Evolutionary conservation across 2,329 filamentous ascomycete genomes (phyloP).

Genomic region (Arthrocladium fulminans): DNA sequence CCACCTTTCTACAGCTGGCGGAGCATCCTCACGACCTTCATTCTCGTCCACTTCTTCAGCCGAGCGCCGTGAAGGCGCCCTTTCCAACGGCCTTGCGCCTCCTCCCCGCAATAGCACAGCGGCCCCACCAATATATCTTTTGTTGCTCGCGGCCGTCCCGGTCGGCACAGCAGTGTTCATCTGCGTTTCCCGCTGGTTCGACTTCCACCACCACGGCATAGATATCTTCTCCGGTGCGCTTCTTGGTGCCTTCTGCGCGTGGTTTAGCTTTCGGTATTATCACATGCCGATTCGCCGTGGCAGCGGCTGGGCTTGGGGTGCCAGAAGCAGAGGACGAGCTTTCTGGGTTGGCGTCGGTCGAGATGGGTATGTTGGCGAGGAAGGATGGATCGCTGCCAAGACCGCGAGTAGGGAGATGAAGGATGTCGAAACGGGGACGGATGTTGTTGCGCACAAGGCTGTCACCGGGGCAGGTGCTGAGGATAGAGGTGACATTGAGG

Average conservation of each 20-base stretch:
- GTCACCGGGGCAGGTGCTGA: not conserved
- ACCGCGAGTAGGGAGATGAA: not conserved
- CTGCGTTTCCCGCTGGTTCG: constrained; percentile 73
- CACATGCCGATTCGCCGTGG: constrained; percentile 71
- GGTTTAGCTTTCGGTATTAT: constrained; percentile 75
- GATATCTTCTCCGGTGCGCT: constrained; percentile 79
- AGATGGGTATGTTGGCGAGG: constrained; percentile 38
- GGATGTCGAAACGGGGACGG: not conserved
- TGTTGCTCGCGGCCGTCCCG: constrained; percentile 59
- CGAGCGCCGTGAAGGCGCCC: not conserved
- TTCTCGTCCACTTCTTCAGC: not conserved
- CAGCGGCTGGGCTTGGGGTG: constrained; percentile 83
- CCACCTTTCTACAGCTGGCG: constrained; percentile 14
- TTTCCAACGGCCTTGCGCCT: not conserved
- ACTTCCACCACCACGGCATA: constrained; percentile 86
- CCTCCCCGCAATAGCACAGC: constrained; percentile 64
- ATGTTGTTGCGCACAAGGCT: not conserved
- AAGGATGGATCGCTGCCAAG: constrained; percentile 32
- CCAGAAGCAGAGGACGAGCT: constrained; percentile 60
- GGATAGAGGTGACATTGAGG: not conserved
- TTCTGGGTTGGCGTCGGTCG: constrained; percentile 61
- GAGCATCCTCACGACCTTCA: constrained; percentile 5
- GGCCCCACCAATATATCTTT: constrained; percentile 71
- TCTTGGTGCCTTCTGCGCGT: constrained; percentile 63
- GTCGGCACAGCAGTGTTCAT: constrained; percentile 71